These are phyloP conservation scores for Trichoderma arundinaceum DNA, from an alignment of 2,329 filamentous ascomycete species.

Conservation along the genomic window DNA sequence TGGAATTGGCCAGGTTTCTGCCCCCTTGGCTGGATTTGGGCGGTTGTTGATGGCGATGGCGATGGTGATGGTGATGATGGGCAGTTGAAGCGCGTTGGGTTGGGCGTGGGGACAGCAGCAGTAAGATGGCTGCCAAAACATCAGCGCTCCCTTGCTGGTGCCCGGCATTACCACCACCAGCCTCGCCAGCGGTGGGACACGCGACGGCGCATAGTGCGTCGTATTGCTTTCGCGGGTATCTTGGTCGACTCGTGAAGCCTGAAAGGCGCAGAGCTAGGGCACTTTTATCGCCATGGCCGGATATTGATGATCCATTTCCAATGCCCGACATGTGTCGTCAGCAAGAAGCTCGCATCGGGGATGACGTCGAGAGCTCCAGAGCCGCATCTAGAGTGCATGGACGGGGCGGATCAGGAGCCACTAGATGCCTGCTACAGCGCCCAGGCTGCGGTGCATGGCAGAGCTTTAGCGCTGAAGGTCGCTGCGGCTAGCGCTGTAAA, in stretches of 20 bases:
- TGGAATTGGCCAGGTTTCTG: neutral
- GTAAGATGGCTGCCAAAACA: too few species aligned
- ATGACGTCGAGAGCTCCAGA: slow-evolving; percentile 12
- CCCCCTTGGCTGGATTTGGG: neutral
- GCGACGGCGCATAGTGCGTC: too few species aligned
- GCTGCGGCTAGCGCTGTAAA: slow-evolving; percentile 5
- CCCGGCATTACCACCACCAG: neutral
- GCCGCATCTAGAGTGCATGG: neutral
- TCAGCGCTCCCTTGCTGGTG: too few species aligned
- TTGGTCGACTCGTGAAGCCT: neutral
- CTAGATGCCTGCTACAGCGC: neutral
- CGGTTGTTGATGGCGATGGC: neutral
- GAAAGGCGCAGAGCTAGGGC: neutral
- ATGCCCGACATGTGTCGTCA: neutral
- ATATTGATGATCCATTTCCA: neutral
- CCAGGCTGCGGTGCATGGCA: neutral
- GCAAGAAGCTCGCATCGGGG: neutral
- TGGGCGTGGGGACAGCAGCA: neutral
- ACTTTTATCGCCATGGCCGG: neutral
- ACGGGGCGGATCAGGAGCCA: neutral
- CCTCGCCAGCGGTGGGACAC: neutral
- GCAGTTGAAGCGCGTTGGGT: neutral
- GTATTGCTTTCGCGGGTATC: too few species aligned
- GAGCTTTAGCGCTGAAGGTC: neutral
- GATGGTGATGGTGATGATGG: neutral